Percentiles rank a stretch among this genome's conserved stretches.
These are phyloP conservation scores for Celoporthe dispersa DNA, from an alignment of 2,329 filamentous ascomycete species.

Conservation along the genomic window DNA sequence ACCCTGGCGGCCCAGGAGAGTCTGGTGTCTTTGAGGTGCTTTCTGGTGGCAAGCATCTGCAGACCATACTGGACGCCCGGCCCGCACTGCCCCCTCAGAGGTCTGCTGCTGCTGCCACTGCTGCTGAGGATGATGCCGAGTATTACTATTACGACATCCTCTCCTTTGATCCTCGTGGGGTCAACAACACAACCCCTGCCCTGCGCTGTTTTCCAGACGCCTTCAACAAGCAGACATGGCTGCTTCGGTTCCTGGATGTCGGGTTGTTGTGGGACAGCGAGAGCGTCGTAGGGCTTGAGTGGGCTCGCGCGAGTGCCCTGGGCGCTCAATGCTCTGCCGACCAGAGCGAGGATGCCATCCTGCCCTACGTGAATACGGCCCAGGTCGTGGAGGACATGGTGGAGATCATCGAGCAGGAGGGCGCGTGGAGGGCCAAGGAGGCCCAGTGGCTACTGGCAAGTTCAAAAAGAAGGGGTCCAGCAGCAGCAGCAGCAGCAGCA, in stretches of 20 bases:
- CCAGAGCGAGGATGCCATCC: constrained; percentile 33
- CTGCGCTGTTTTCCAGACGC: constrained; percentile 40
- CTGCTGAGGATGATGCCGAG: constrained; percentile 15
- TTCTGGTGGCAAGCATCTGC: constrained; percentile 34
- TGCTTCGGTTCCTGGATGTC: constrained; percentile 13
- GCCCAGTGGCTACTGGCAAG: constrained; percentile 23
- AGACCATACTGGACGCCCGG: constrained; percentile 36
- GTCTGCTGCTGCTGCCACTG: no score
- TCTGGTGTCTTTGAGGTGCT: constrained; percentile 40
- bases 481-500: no score
- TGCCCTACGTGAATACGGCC: constrained; percentile 47
- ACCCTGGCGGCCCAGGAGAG: constrained; percentile 46
- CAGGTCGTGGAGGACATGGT: constrained; percentile 55
- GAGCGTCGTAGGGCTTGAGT: constrained; percentile 32
- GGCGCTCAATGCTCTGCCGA: constrained; percentile 33
- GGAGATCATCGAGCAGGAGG: constrained; percentile 49
- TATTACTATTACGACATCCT: constrained; percentile 44
- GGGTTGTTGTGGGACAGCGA: constrained; percentile 27
- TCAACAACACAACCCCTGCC: constrained; percentile 41
- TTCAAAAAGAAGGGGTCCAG: no score
- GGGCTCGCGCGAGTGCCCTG: constrained; percentile 33
- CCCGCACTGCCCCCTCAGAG: not conserved
- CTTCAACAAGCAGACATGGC: constrained; percentile 20
- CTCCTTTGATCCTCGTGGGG: constrained; percentile 47
- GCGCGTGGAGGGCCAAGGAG: constrained; percentile 39